Conservation (phyloP, 164 flowering plant species). For the Tetrastigma voinierianum region DNA sequence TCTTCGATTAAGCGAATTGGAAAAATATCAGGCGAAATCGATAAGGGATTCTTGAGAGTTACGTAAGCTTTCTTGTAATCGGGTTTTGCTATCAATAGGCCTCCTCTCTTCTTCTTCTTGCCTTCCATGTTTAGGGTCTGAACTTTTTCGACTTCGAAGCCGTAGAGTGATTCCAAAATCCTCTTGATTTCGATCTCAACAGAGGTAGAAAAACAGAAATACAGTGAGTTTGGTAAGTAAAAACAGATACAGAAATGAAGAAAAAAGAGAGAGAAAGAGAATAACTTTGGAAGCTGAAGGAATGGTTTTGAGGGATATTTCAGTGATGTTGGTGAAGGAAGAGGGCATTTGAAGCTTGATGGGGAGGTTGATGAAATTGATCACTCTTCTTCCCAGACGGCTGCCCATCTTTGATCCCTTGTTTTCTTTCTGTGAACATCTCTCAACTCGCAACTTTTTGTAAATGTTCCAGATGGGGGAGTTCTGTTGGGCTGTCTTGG, state of each 20-base stretch:
- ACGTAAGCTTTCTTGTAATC: slow-evolving; percentile 87
- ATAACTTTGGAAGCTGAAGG: slow-evolving; percentile 76
- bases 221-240: too few species aligned
- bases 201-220: background rate
- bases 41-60: slow-evolving; percentile 53
- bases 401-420: slow-evolving; percentile 49
- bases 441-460: background rate
- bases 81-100: slow-evolving; percentile 60
- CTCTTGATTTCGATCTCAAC: slow-evolving; percentile 74
- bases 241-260: background rate
- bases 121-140: slow-evolving; percentile 86
- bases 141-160: slow-evolving; percentile 76
- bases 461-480: too few species aligned
- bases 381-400: slow-evolving; percentile 70
- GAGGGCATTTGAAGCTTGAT: slow-evolving; percentile 79
- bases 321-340: slow-evolving; percentile 56
- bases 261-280: background rate
- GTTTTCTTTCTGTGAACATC: background rate
- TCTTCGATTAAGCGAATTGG: slow-evolving; percentile 59
- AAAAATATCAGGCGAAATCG: slow-evolving; percentile 55
- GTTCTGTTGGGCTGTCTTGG: too few species aligned
- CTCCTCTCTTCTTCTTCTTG: slow-evolving; percentile 84
- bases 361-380: slow-evolving; percentile 76
- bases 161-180: slow-evolving; percentile 78
- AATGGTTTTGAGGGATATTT: slow-evolving; percentile 75